These are phyloP conservation scores for Boletales sp. DNA, from an alignment of 768 basidiomycete species.

Conservation along the genomic window DNA sequence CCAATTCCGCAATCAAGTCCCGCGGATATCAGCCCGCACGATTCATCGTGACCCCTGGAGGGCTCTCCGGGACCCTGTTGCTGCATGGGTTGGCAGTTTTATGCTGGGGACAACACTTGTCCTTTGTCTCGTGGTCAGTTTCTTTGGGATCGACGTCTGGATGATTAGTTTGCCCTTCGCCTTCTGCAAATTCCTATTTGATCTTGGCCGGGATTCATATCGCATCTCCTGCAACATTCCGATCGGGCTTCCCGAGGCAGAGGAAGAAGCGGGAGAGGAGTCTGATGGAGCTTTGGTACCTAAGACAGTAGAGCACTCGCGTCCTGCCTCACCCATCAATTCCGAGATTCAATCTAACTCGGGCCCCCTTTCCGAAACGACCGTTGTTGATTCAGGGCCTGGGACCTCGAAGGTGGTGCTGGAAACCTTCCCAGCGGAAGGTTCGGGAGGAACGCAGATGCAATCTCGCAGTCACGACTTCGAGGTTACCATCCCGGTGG, in stretches of 20 bases:
- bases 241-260: conserved; percentile 6
- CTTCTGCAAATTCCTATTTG: conserved; percentile 62
- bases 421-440: no score
- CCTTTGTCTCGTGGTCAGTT: conserved; percentile 74
- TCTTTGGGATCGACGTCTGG: conserved; percentile 77
- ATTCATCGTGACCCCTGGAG: conserved; percentile 47
- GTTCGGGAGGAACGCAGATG: no score
- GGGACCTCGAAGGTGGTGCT: no score
- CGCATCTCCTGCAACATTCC: conserved; percentile 29
- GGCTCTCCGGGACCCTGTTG: conserved; percentile 67
- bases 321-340: background rate
- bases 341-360: background rate
- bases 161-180: conserved; percentile 83
- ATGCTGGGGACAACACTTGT: conserved; percentile 65
- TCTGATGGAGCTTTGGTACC: background rate
- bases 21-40: conserved; percentile 36
- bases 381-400: background rate
- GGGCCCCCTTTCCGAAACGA: conserved; percentile 3
- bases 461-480: no score
- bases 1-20: conserved; percentile 59
- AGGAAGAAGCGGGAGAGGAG: background rate
- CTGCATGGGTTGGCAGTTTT: conserved; percentile 70
- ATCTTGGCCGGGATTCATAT: conserved; percentile 58
- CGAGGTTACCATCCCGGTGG: no score
- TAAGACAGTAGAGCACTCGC: background rate